Evolutionary conservation across 768 basidiomycete genomes (phyloP).

Genomic region (Lyophyllum atratum): DNA sequence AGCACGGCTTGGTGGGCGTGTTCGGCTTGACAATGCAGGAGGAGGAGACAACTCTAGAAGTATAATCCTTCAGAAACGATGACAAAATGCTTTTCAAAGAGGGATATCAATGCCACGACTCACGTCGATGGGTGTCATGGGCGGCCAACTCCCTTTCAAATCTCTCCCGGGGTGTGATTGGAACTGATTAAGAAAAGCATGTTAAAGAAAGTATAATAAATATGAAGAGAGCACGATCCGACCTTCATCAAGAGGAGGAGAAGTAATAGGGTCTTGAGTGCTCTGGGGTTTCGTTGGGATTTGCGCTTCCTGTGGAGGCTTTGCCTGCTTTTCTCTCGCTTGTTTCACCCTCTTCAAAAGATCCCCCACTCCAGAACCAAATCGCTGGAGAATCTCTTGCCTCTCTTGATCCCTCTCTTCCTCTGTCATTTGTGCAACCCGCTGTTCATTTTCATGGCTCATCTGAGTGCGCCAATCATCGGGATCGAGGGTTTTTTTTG

Average conservation of each 20-base stretch:
- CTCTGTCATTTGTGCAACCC: slow-evolving; percentile 67
- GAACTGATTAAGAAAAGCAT: slow-evolving; percentile 2
- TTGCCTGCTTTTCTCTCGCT: slow-evolving; percentile 40
- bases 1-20: slow-evolving; percentile 61
- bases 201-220: background rate
- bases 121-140: slow-evolving; percentile 13
- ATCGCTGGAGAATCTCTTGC: slow-evolving; percentile 65
- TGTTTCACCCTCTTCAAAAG: slow-evolving; percentile 57
- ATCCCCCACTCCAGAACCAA: slow-evolving; percentile 68
- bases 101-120: background rate
- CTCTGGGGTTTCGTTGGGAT: background rate
- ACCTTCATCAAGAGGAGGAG: slow-evolving; percentile 21
- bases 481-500: slow-evolving; percentile 14
- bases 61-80: slow-evolving; percentile 5
- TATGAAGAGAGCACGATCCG: background rate
- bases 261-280: background rate
- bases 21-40: slow-evolving; percentile 50
- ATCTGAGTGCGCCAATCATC: slow-evolving; percentile 58
- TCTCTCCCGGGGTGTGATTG: slow-evolving; percentile 17
- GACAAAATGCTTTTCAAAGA: background rate
- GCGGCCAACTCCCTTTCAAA: slow-evolving; percentile 4
- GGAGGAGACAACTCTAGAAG: slow-evolving; percentile 36
- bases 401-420: slow-evolving; percentile 70
- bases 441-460: slow-evolving; percentile 64
- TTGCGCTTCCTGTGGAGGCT: slow-evolving; percentile 1